A percentile compares a stretch with the other conserved stretches of the same genome.
These are phyloP conservation scores for Golovinomyces cichoracearum DNA, from an alignment of 2,329 filamentous ascomycete species.

Conservation along the genomic window DNA sequence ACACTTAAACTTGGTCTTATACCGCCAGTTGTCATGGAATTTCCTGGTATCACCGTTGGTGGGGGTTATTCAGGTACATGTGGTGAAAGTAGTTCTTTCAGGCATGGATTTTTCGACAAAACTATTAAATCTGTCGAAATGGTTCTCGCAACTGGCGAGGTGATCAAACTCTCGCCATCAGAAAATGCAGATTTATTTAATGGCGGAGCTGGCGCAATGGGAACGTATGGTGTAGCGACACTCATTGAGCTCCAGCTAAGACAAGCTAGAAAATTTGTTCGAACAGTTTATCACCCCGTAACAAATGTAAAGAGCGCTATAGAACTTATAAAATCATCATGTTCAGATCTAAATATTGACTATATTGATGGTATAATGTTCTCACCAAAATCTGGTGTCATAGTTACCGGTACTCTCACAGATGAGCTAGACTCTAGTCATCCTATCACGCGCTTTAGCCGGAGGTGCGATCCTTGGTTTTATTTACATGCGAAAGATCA, in stretches of 20 bases:
- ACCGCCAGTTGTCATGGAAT: constrained; percentile 43
- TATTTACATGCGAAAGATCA: constrained; percentile 32
- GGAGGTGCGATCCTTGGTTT: constrained; percentile 34
- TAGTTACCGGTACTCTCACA: constrained; percentile 27
- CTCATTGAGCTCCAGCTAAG: constrained; percentile 31
- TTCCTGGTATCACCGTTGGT: constrained; percentile 42
- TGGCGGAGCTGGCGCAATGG: constrained; percentile 31
- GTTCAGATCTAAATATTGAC: constrained; percentile 18
- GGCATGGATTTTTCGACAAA: constrained; percentile 38
- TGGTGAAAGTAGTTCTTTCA: constrained; percentile 41
- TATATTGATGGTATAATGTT: constrained; percentile 36
- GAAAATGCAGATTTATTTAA: constrained; percentile 29
- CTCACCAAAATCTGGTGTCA: constrained; percentile 21
- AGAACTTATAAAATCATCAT: constrained; percentile 17
- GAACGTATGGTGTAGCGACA: constrained; percentile 34
- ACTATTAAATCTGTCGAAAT: constrained; percentile 37
- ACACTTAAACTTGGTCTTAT: constrained; percentile 29
- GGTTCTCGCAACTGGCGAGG: constrained; percentile 30
- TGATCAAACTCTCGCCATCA: constrained; percentile 22
- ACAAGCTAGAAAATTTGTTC: constrained; percentile 27
- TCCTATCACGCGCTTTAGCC: constrained; percentile 21
- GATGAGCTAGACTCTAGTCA: constrained; percentile 13
- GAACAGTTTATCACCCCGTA: constrained; percentile 27
- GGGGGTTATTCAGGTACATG: constrained; percentile 40
- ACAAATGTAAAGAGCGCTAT: constrained; percentile 20